Conservation (phyloP, 805 yeast genomes). For the Cyberlindnera lachancei region DNA sequence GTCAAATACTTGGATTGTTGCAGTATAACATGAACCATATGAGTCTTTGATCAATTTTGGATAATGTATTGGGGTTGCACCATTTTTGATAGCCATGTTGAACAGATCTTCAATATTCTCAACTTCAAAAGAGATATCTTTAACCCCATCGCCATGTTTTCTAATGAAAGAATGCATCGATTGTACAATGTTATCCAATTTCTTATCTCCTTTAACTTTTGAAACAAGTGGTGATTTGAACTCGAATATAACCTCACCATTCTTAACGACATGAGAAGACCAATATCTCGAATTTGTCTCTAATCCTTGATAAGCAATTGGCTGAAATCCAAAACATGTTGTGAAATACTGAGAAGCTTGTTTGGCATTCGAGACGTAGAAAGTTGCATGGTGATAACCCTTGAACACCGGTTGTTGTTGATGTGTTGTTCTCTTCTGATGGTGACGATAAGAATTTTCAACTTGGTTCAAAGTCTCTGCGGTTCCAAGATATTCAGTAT, state of each 20-base stretch:
- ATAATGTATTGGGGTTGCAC: slow-evolving; percentile 38
- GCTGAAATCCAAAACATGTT: slow-evolving; percentile 52
- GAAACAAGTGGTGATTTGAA: slow-evolving; percentile 32
- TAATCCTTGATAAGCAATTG: slow-evolving; percentile 56
- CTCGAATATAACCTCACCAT: slow-evolving; percentile 46
- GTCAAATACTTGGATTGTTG: slow-evolving; percentile 46
- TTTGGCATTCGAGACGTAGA: slow-evolving; percentile 69
- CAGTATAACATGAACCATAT: slow-evolving; percentile 44
- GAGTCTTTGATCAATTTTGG: slow-evolving; percentile 31
- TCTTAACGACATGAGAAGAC: slow-evolving; percentile 53
- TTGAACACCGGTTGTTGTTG: no score
- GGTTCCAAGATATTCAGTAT: no score
- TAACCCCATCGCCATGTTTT: slow-evolving; percentile 74
- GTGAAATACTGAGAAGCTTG: slow-evolving; percentile 51
- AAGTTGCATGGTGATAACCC: slow-evolving; percentile 60
- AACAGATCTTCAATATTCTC: slow-evolving; percentile 39
- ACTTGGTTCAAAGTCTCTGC: background rate
- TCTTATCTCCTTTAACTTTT: slow-evolving; percentile 12
- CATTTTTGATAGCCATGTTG: slow-evolving; percentile 39
- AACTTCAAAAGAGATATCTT: slow-evolving; percentile 66
- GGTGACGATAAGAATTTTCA: background rate
- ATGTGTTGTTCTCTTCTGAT: no score
- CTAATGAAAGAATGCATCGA: slow-evolving; percentile 39
- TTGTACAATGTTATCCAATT: slow-evolving; percentile 16
- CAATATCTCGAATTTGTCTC: slow-evolving; percentile 56